These are phyloP conservation scores for Elongisporangium undulatum DNA, from an alignment of 352 stramenopile genomes.

Conservation along the genomic window DNA sequence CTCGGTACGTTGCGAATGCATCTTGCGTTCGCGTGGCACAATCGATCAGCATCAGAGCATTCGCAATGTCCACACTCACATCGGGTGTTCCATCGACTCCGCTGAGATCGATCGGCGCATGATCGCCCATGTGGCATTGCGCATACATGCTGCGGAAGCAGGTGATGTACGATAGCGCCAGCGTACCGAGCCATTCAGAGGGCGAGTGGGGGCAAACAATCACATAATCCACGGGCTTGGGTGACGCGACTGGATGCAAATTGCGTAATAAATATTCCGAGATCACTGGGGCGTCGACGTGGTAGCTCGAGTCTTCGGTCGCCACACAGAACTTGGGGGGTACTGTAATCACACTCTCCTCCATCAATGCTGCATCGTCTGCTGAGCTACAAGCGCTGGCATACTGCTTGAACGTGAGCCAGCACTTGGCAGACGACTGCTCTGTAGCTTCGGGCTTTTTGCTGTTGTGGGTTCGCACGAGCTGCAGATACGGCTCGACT, in stretches of 20 bases:
- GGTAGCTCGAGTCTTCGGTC: constrained; percentile 43
- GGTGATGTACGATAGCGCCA: constrained; percentile 68
- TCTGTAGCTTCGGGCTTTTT: not conserved
- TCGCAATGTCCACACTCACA: constrained; percentile 44
- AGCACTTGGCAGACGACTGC: not conserved
- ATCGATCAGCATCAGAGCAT: constrained; percentile 51
- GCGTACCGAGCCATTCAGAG: constrained; percentile 61
- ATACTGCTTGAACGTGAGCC: constrained; percentile 10
- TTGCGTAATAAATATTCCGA: constrained; percentile 74
- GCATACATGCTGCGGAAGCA: constrained; percentile 67
- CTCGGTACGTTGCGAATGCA: constrained; percentile 61
- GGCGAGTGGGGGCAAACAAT: constrained; percentile 70
- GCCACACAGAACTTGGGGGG: constrained; percentile 44
- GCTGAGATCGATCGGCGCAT: constrained; percentile 42
- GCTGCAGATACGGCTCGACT: constrained; percentile 33
- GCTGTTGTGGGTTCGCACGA: not conserved
- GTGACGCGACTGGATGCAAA: constrained; percentile 54
- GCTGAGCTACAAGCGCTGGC: constrained; percentile 5
- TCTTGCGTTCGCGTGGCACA: constrained; percentile 44
- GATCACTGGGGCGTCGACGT: constrained; percentile 48
- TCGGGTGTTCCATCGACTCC: constrained; percentile 28
- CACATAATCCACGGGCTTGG: constrained; percentile 70
- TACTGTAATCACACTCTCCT: not conserved
- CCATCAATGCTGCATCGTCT: not conserved
- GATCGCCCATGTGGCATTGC: constrained; percentile 66